Percentiles rank a stretch among this genome's conserved stretches.
Conservation (phyloP, 2,329 filamentous ascomycete species). For the Pseudogymnoascus sp. region DNA sequence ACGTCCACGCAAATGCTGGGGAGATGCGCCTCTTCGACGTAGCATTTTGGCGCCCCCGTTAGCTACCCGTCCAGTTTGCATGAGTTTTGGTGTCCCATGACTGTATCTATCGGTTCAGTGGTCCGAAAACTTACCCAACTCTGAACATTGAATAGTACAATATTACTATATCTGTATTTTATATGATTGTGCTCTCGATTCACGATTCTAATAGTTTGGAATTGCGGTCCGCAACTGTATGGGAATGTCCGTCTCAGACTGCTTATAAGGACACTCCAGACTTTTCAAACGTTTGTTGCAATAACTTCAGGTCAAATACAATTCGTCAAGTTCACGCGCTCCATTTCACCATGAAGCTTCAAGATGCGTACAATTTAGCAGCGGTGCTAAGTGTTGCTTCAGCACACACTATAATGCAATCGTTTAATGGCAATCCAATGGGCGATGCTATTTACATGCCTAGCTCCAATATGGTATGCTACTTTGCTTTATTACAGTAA, state of each 20-base stretch:
- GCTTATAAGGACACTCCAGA: background rate
- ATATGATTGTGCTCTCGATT: background rate
- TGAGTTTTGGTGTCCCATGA: background rate
- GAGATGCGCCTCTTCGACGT: background rate
- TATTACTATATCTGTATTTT: background rate
- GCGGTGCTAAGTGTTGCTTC: slow-evolving; percentile 26
- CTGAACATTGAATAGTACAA: background rate
- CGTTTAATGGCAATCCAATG: background rate
- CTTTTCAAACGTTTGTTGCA: background rate
- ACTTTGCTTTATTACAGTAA: background rate
- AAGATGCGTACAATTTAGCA: slow-evolving; percentile 6
- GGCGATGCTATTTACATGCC: background rate
- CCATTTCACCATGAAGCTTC: background rate
- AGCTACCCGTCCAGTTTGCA: background rate
- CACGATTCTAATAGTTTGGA: background rate
- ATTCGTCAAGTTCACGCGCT: background rate
- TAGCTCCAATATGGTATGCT: background rate
- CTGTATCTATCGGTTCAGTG: background rate
- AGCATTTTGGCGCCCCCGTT: background rate
- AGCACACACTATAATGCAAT: slow-evolving; percentile 31
- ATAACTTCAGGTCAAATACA: background rate
- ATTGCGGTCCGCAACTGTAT: background rate
- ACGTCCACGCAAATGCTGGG: background rate
- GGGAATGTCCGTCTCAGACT: background rate
- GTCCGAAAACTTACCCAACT: background rate